Base-by-base conservation (phyloP, 768 basidiomycete genomes). In the Russula sp. region DNA sequence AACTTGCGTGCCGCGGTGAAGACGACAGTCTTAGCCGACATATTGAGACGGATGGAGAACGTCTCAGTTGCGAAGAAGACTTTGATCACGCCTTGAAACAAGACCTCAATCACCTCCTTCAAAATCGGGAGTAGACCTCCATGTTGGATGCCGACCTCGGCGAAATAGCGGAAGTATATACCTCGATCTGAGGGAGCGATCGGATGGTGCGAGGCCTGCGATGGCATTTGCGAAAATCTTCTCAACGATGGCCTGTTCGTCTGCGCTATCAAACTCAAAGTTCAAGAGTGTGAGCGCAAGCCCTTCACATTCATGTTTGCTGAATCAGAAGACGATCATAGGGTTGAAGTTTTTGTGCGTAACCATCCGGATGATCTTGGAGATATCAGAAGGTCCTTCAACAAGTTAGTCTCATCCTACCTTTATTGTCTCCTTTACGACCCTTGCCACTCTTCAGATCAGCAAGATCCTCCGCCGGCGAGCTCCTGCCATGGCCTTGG, bases 21-120 rank as follows among this genome's bases (percentile, higher is more conserved):
- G 27, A 98, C 96, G 53, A 99, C 97, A 3, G 97, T 98, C 78
- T 98, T 98, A 18, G 97, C 97, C 11, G 97, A 97, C 97, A 99
- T 99, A 76, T 99, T 99, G 49, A 99, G 79, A 42, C 92, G 94
- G 62, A 97, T 97, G 16, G 95, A 96, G 76, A 98, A 98, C 0
- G 97, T 99, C 76, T 99, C 97, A 0, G 97, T 99, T 7, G 97
- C 97, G 70, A 98, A 99, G 45, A 99, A 83, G 37, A 94, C 94
- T 73, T 99, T 99, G 78, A 98, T 94, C 50, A 98, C 80, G 10
- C 96, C 95, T 71, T 98, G 98, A 81, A 66, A n/a, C n/a, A n/a
- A n/a, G n/a, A n/a, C n/a, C n/a, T n/a, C n/a, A n/a, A n/a, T n/a
- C n/a, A n/a, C n/a, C n/a, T n/a, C n/a, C n/a, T n/a, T n/a, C n/a